These are phyloP conservation scores for Lepiota brunneoincarnata DNA, from an alignment of 768 basidiomycete genomes.

Conservation along the genomic window DNA sequence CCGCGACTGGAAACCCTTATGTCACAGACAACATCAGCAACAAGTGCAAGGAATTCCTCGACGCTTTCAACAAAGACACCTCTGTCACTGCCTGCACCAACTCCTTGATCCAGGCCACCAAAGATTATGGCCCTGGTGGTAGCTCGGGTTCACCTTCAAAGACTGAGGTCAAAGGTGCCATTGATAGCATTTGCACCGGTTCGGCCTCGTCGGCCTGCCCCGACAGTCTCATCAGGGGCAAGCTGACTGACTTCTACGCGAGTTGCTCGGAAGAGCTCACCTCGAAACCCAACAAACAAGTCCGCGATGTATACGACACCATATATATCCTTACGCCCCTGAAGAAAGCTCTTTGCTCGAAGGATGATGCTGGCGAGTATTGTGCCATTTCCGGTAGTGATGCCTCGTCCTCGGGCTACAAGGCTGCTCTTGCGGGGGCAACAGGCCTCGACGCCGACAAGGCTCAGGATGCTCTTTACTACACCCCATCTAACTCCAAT, in stretches of 20 bases:
- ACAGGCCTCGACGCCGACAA: background rate
- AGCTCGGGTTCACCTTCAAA: constrained; percentile 38
- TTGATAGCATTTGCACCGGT: constrained; percentile 54
- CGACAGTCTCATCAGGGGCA: constrained; percentile 51
- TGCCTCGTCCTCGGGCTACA: constrained; percentile 22
- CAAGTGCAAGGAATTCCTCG: constrained; percentile 58
- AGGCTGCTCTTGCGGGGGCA: constrained; percentile 19
- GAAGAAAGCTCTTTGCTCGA: constrained; percentile 66
- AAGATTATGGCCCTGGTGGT: constrained; percentile 49
- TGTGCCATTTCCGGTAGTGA: constrained; percentile 56
- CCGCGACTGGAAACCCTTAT: constrained; percentile 40
- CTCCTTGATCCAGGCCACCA: constrained; percentile 57
- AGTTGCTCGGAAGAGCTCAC: constrained; percentile 74
- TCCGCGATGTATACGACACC: constrained; percentile 73
- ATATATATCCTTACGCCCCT: constrained; percentile 73
- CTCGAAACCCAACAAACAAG: constrained; percentile 38
- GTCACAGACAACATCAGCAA: constrained; percentile 68
- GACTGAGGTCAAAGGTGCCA: constrained; percentile 44
- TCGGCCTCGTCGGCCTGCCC: constrained; percentile 49
- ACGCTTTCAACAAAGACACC: constrained; percentile 57
- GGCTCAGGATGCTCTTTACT: constrained; percentile 15
- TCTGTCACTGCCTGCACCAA: constrained; percentile 58
- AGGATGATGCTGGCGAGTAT: constrained; percentile 67
- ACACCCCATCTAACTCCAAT: constrained; percentile 20
- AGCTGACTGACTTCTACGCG: constrained; percentile 67